Conservation (phyloP, 179 eudicot genomes). For the Camellia oleifera region DNA sequence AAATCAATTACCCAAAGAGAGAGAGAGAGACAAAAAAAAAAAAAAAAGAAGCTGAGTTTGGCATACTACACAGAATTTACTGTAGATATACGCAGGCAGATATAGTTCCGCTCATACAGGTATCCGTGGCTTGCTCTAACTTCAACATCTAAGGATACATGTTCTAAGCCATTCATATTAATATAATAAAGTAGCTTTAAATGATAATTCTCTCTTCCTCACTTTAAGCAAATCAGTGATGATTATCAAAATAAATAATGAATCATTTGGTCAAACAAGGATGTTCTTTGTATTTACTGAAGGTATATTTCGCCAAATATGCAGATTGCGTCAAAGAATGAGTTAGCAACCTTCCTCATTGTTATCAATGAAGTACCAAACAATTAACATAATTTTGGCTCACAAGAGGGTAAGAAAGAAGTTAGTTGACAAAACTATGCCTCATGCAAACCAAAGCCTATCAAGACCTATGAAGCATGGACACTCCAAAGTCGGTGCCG, state of each 20-base stretch:
- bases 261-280: neutral
- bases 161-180: neutral
- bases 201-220: neutral
- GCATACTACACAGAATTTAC: neutral
- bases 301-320: neutral
- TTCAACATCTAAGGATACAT: neutral
- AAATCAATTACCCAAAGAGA: neutral
- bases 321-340: neutral
- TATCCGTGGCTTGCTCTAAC: neutral
- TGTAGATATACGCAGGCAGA: neutral
- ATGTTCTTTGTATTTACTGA: neutral
- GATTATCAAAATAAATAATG: neutral
- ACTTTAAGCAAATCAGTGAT: neutral
- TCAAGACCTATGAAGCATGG: too few relatives aligned
- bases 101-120: neutral
- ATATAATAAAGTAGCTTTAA: neutral
- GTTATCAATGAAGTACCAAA: neutral
- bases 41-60: neutral
- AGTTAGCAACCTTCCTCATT: neutral
- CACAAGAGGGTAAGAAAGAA: neutral
- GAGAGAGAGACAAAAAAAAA: too few relatives aligned
- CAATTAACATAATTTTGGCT: neutral
- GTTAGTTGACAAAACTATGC: neutral
- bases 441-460: neutral
- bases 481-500: too few relatives aligned